These are phyloP conservation scores for Phytomonas sp. DNA, from an alignment of 208 protist species.

Conservation along the genomic window DNA sequence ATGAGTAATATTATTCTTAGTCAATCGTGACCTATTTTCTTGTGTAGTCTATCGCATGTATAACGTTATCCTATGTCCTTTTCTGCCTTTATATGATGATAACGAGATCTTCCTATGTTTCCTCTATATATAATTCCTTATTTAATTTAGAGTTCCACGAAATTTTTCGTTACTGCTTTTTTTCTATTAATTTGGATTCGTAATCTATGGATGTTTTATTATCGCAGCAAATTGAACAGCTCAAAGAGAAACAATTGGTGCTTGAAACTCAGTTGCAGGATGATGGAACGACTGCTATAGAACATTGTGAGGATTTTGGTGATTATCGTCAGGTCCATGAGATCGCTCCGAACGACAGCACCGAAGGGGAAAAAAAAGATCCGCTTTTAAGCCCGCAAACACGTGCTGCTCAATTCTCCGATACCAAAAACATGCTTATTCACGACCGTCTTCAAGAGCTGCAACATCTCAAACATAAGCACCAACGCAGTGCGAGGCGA, in stretches of 20 bases:
- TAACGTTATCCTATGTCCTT: neutral
- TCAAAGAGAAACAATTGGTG: neutral
- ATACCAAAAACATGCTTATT: constrained; percentile 5
- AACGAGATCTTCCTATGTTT: neutral
- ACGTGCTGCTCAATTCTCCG: neutral
- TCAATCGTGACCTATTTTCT: neutral
- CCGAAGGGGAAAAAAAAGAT: neutral
- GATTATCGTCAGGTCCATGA: constrained; percentile 1
- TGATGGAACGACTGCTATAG: neutral
- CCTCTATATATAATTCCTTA: neutral
- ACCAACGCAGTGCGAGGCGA: constrained; percentile 31
- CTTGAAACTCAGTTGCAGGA: neutral
- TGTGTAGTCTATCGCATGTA: neutral
- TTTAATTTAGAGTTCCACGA: neutral
- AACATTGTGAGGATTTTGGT: neutral
- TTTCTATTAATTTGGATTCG: neutral
- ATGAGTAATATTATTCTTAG: neutral
- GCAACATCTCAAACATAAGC: constrained; percentile 32
- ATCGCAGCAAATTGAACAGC: neutral
- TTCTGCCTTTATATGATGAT: neutral
- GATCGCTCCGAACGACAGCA: neutral
- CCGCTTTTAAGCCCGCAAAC: neutral
- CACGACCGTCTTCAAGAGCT: constrained; percentile 18
- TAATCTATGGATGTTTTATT: constrained; percentile 1
- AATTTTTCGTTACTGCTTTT: neutral